Conservation (phyloP, 768 basidiomycete species). For the Udeniomyces megalosporus region DNA sequence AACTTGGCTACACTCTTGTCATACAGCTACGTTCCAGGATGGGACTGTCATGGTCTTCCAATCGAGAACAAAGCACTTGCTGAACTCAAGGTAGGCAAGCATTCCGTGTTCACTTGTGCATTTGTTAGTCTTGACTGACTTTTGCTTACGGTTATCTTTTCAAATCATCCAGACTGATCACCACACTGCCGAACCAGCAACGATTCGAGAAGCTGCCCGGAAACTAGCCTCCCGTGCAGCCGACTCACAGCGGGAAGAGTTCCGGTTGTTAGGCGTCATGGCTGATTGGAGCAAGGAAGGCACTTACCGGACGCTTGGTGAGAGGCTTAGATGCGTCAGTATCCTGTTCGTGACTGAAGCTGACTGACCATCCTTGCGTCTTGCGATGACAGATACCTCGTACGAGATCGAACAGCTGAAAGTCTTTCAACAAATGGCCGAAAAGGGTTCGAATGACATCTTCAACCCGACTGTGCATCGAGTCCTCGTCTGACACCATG, state of each 20-base stretch:
- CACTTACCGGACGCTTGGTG: conserved; percentile 75
- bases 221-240: conserved; percentile 59
- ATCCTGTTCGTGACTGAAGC: conserved; percentile 60
- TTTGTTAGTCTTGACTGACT: not conserved
- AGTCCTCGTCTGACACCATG: too few relatives aligned
- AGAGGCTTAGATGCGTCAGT: conserved; percentile 39
- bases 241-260: conserved; percentile 58
- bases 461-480: too few relatives aligned
- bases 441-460: conserved; percentile 50
- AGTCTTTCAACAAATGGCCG: conserved; percentile 76
- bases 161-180: conserved; percentile 34
- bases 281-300: conserved; percentile 58
- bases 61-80: conserved; percentile 88
- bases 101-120: not conserved
- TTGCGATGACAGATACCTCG: conserved; percentile 54
- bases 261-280: conserved; percentile 72
- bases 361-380: not conserved
- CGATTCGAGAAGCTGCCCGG: conserved; percentile 55
- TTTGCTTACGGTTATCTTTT: not conserved
- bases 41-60: conserved; percentile 95
- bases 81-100: conserved; percentile 42
- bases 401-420: conserved; percentile 79
- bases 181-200: conserved; percentile 39
- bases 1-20: too few relatives aligned
- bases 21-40: conserved; percentile 79